Evolutionary conservation across 352 stramenopile genomes (phyloP).

Genomic region (Elongisporangium undulatum): DNA sequence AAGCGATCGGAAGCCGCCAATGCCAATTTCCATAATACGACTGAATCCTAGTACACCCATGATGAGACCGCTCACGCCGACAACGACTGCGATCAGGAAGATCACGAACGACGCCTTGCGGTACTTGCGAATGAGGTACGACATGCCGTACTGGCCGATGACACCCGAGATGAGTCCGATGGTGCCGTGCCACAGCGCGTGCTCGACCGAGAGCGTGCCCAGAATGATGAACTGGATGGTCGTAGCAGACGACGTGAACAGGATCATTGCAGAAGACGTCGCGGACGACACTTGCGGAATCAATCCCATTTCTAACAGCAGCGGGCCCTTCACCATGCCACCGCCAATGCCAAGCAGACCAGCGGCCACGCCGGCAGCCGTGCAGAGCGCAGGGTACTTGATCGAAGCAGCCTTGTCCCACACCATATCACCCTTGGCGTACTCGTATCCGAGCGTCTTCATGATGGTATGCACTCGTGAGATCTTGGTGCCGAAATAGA

Average conservation of each 20-base stretch:
- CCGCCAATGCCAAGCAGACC: constrained; percentile 86
- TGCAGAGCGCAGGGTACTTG: constrained; percentile 73
- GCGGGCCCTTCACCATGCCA: constrained; percentile 88
- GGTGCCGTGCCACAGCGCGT: constrained; percentile 86
- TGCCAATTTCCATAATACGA: constrained; percentile 55
- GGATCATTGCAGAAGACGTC: constrained; percentile 91
- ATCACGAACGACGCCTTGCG: constrained; percentile 79
- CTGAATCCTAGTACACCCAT: constrained; percentile 66
- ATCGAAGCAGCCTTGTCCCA: constrained; percentile 91
- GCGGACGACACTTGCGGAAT: constrained; percentile 84
- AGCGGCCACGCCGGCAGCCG: constrained; percentile 62
- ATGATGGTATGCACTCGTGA: constrained; percentile 51
- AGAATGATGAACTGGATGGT: constrained; percentile 95
- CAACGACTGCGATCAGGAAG: constrained; percentile 65
- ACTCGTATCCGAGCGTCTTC: constrained; percentile 83
- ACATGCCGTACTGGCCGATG: constrained; percentile 90
- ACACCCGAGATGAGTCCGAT: constrained; percentile 91
- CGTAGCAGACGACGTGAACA: constrained; percentile 93
- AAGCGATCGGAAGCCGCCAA: constrained; percentile 68
- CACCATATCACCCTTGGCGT: constrained; percentile 94
- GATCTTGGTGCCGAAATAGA: constrained; percentile 79
- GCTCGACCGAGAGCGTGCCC: constrained; percentile 88
- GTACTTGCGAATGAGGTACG: constrained; percentile 91
- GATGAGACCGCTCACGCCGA: constrained; percentile 64
- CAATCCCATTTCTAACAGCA: constrained; percentile 89